These are phyloP conservation scores for Colletotrichum eremochloae DNA, from an alignment of 2,329 filamentous ascomycete species.

Conservation along the genomic window DNA sequence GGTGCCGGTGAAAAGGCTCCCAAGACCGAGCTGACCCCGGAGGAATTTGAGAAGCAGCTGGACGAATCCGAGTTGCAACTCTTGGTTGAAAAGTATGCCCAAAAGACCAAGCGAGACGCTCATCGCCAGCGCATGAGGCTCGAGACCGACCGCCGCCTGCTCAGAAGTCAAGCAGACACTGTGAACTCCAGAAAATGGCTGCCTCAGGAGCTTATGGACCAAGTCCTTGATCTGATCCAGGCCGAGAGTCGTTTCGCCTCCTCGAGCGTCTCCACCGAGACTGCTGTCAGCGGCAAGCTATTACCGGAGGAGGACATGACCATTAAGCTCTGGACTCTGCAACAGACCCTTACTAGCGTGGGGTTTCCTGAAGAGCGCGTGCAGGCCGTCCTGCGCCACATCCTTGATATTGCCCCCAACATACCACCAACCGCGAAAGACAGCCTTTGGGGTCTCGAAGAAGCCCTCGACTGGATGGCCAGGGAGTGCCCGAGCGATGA, in stretches of 20 bases:
- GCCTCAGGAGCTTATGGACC: slow-evolving; percentile 81
- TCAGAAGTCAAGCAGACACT: slow-evolving; percentile 82
- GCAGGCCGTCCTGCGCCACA: slow-evolving; percentile 72
- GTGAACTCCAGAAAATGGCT: slow-evolving; percentile 84
- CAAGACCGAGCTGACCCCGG: slow-evolving; percentile 75
- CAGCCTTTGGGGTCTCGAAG: slow-evolving; percentile 86
- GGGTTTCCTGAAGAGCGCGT: slow-evolving; percentile 77
- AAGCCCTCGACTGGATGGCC: slow-evolving; percentile 92
- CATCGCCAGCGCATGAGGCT: slow-evolving; percentile 81
- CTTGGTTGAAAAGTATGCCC: slow-evolving; percentile 85
- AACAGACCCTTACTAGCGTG: slow-evolving; percentile 76
- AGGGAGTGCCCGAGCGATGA: slow-evolving; percentile 78
- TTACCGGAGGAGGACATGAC: slow-evolving; percentile 82
- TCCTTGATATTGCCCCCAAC: slow-evolving; percentile 76
- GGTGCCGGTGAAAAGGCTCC: slow-evolving; percentile 44
- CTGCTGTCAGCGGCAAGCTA: slow-evolving; percentile 61
- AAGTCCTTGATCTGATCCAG: slow-evolving; percentile 80
- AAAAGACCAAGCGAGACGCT: slow-evolving; percentile 84
- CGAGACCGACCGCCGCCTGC: slow-evolving; percentile 86
- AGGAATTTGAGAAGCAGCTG: slow-evolving; percentile 90
- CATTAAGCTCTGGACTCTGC: slow-evolving; percentile 86
- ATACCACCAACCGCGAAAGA: slow-evolving; percentile 71
- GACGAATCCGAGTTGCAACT: slow-evolving; percentile 92
- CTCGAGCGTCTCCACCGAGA: slow-evolving; percentile 63
- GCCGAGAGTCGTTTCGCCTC: slow-evolving; percentile 72